Evolutionary conservation across 2,329 filamentous ascomycete genomes (phyloP), one percentile per base, ranked within the genome.

Genomic region (Apiospora phragmitis): DNA sequence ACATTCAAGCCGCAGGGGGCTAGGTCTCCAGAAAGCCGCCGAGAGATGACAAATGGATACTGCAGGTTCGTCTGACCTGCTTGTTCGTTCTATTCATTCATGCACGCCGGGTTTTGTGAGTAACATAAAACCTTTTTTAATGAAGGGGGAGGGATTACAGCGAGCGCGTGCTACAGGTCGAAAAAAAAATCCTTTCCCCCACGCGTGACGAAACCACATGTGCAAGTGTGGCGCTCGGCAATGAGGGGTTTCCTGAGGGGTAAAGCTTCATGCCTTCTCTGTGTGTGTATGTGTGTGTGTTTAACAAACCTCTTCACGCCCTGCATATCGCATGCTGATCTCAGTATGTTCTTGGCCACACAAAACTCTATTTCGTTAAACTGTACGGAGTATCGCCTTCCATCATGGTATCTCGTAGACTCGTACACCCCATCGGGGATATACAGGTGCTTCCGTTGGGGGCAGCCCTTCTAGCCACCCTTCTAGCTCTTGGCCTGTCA

Each of bases 91-190:
- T 67, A n/a, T 32, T 18, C 24, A 43, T 43, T 41, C 62, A 67
- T 32, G 65, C 62, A 45, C 29, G 24, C 65, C 41, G 16, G 65
- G 42, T 45, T 42, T 38, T 35, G 41, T 26, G n/a, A n/a, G 55
- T 38, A 21, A 38, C 65, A 45, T 16, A 66, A 26, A 43, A 5
- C n/a, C 4, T 18, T 43, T 43, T 9, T 45, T 59, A 21, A 59
- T 59, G 14, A 59, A 55, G 71, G 69, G 24, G 72, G 71, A 55
- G 74, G 74, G 67, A 73, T 75, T 18, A 38, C 9, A 12, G 8
- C 4, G 55, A n/a, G 29, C 70, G 74, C 73, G 4, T 72, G 74
- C 43, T 71, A 75, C 43, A 47, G 18, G 43, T 47, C 55, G 66
- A 12, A 14, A 38, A 38, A 62, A 62, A 62, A 62, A n/a, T 4